Percentiles rank a stretch among this genome's conserved stretches.
These are phyloP conservation scores for Penicillium rolfsii DNA, from an alignment of 2,329 filamentous ascomycete species.

Conservation along the genomic window DNA sequence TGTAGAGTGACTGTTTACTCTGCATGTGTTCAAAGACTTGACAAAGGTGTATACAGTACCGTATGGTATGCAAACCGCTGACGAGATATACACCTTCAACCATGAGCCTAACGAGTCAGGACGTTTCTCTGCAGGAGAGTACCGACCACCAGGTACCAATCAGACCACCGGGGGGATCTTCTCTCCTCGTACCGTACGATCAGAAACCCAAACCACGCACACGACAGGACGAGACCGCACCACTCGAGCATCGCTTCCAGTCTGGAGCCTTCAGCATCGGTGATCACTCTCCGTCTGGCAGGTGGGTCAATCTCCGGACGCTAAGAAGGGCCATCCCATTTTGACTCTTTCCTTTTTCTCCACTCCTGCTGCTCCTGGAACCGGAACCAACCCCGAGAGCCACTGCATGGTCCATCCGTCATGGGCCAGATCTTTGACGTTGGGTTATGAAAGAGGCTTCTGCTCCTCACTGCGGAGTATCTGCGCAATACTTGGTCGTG, in stretches of 20 bases:
- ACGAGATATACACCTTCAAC: background rate
- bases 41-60: background rate
- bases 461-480: too few relatives aligned
- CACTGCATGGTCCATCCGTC: background rate
- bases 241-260: background rate
- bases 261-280: background rate
- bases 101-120: background rate
- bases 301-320: background rate
- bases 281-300: background rate
- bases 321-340: background rate
- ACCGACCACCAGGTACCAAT: background rate
- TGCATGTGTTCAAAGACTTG: background rate
- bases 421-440: background rate
- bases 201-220: background rate
- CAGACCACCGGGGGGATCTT: background rate
- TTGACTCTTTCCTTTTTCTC: conserved; percentile 3
- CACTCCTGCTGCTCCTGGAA: conserved; percentile 12
- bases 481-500: too few relatives aligned
- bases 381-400: conserved; percentile 9
- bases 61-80: background rate
- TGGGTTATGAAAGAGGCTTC: background rate
- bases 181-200: background rate
- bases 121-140: background rate
- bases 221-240: background rate
- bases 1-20: background rate